Evolutionary conservation across 768 basidiomycete genomes (phyloP).

Genomic region (Terana coerulea): DNA sequence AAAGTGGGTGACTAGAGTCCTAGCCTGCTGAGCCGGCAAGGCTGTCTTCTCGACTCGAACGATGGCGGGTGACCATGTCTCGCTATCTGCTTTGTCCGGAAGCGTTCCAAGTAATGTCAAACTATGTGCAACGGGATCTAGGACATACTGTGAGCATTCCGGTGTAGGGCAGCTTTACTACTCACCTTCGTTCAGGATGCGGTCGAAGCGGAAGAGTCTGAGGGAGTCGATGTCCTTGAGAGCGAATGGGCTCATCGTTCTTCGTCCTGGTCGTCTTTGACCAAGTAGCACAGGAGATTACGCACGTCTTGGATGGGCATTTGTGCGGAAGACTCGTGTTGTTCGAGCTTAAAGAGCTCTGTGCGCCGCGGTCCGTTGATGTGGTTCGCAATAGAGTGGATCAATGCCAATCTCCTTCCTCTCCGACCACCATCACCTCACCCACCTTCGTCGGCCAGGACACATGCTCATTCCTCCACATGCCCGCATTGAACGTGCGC

Average conservation of each 20-base stretch:
- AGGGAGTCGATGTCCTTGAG: conserved; percentile 26
- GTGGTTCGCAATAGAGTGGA: not conserved
- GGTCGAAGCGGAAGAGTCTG: conserved; percentile 50
- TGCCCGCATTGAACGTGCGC: no score
- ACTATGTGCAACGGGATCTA: conserved; percentile 59
- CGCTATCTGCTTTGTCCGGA: conserved; percentile 23
- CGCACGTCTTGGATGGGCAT: not conserved
- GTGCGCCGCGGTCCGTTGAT: not conserved
- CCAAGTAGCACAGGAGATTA: not conserved
- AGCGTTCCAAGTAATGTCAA: conserved; percentile 69
- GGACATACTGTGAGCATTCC: not conserved
- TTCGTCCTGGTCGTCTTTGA: not conserved
- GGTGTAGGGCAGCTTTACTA: not conserved
- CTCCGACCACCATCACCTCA: not conserved
- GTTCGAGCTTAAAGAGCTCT: no score
- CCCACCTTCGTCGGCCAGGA: no score
- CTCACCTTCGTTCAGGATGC: conserved; percentile 50
- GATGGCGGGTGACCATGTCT: conserved; percentile 42
- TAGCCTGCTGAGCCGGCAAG: conserved; percentile 42
- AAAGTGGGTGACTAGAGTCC: conserved; percentile 33
- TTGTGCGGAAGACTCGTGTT: not conserved
- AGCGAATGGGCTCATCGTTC: not conserved
- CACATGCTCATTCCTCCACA: conserved; percentile 1
- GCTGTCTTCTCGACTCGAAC: conserved; percentile 78
- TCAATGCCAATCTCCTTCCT: not conserved